Conservation (phyloP, 768 basidiomycete species). For the Clavaria fumosa region DNA sequence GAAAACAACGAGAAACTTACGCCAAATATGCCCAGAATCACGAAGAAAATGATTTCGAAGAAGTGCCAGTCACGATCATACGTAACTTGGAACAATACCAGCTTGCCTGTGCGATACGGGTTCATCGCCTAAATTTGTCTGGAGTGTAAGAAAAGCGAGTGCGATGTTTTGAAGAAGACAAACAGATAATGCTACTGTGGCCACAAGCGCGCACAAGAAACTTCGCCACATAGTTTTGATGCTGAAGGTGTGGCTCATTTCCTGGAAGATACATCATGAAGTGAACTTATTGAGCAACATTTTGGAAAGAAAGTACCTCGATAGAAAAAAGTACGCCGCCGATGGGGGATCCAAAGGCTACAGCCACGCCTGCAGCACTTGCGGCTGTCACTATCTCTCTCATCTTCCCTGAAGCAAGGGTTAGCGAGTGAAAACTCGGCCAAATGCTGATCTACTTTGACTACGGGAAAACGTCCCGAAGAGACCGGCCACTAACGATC, state of each 20-base stretch:
- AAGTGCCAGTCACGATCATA: conserved; percentile 98
- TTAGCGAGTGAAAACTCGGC: not conserved
- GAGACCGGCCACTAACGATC: conserved; percentile 72
- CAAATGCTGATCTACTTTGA: conserved; percentile 45
- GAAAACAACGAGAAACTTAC: conserved; percentile 27
- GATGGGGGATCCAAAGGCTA: conserved; percentile 96
- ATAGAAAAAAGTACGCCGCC: conserved; percentile 97
- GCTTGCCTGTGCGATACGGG: conserved; percentile 93
- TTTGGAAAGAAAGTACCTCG: conserved; percentile 38
- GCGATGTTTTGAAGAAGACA: no score
- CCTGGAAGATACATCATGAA: conserved; percentile 31
- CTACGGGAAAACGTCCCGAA: conserved; percentile 76
- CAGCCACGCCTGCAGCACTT: conserved; percentile 95
- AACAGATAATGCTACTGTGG: conserved; percentile 90
- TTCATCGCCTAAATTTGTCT: conserved; percentile 94
- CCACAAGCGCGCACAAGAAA: conserved; percentile 93
- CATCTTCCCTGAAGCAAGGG: conserved; percentile 40
- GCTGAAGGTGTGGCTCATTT: conserved; percentile 97
- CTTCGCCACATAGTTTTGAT: conserved; percentile 98
- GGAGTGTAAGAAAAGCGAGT: no score
- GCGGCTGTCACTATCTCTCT: conserved; percentile 89
- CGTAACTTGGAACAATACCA: conserved; percentile 95
- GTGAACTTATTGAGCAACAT: no score
- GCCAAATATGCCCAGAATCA: conserved; percentile 91
- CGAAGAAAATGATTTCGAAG: conserved; percentile 94